phyloP scores from a whole-genome alignment of 768 basidiomycete species.

The Suillus brevipes region DNA sequence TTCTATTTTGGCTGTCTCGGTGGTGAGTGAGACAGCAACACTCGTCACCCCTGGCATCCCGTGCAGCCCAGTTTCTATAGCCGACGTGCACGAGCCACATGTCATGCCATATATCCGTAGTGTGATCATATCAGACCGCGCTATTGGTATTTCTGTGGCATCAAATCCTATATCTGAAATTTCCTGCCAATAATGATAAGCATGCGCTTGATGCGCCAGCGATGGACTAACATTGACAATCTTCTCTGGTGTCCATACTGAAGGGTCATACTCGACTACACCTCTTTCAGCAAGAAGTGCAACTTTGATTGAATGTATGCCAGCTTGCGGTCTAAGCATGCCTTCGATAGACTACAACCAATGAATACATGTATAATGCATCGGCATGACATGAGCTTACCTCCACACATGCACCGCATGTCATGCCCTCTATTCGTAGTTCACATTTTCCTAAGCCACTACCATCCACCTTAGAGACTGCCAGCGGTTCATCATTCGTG shows the following conservation, averaged over 20 bases:
- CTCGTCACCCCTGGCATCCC: slow-evolving; percentile 70
- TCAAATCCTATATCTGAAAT: slow-evolving; percentile 94
- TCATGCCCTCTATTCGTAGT: slow-evolving; percentile 86
- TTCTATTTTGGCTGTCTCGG: slow-evolving; percentile 70
- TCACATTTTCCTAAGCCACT: slow-evolving; percentile 59
- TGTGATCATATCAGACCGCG: slow-evolving; percentile 64
- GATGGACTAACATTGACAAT: slow-evolving; percentile 57
- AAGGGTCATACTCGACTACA: slow-evolving; percentile 85
- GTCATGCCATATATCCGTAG: slow-evolving; percentile 92
- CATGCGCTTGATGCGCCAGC: slow-evolving; percentile 1
- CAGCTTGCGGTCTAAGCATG: slow-evolving; percentile 77
- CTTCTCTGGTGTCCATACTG: slow-evolving; percentile 77
- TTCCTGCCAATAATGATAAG: slow-evolving; percentile 52
- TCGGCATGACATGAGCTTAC: slow-evolving; percentile 40
- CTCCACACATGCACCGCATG: slow-evolving; percentile 87
- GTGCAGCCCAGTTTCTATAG: slow-evolving; percentile 70
- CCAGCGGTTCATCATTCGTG: slow-evolving; percentile 22
- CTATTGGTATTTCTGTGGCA: slow-evolving; percentile 70
- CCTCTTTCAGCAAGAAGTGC: slow-evolving; percentile 95
- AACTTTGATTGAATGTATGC: slow-evolving; percentile 91
- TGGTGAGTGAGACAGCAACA: slow-evolving; percentile 73
- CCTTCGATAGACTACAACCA: slow-evolving; percentile 73
- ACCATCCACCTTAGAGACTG: slow-evolving; percentile 25
- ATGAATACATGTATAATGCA: neutral
- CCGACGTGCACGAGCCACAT: slow-evolving; percentile 76